Percentiles rank a stretch among this genome's conserved stretches.
Conservation (phyloP, 306 rosid species). For the Mucuna pruriens region DNA sequence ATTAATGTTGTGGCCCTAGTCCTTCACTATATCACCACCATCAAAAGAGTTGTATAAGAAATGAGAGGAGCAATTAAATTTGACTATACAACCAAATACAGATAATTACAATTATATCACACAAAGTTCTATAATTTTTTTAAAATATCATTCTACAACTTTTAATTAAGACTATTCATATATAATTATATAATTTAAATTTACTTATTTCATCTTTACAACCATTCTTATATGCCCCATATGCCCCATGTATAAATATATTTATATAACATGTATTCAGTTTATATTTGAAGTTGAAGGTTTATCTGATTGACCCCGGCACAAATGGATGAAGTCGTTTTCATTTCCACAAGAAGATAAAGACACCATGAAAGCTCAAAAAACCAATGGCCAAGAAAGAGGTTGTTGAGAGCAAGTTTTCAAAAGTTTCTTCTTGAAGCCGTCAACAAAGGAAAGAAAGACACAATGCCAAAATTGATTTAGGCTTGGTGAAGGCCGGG, state of each 20-base stretch:
- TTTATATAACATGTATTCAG: neutral
- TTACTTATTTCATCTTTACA: too few relatives aligned
- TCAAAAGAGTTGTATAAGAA: too few relatives aligned
- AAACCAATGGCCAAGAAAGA: neutral
- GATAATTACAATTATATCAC: too few relatives aligned
- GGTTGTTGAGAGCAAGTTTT: constrained; percentile 50
- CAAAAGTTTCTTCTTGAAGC: constrained; percentile 50
- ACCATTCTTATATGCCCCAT: too few relatives aligned
- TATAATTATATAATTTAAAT: too few relatives aligned
- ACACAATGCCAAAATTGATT: neutral
- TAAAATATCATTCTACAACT: too few relatives aligned
- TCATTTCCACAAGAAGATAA: constrained; percentile 38
- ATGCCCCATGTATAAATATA: neutral
- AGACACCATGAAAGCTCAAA: constrained; percentile 20
- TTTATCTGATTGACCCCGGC: constrained; percentile 4
- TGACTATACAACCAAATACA: too few relatives aligned
- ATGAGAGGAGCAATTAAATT: too few relatives aligned
- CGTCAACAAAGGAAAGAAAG: constrained; percentile 24
- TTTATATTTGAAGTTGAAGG: constrained; percentile 14
- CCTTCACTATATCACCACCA: too few relatives aligned
- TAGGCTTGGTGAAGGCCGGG: constrained; percentile 44
- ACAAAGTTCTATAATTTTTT: too few relatives aligned
- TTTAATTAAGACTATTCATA: too few relatives aligned
- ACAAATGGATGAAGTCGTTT: constrained; percentile 30
- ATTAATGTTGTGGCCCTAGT: too few relatives aligned